Conservation (phyloP, 345 rosid genomes). For the Firmiana major region DNA sequence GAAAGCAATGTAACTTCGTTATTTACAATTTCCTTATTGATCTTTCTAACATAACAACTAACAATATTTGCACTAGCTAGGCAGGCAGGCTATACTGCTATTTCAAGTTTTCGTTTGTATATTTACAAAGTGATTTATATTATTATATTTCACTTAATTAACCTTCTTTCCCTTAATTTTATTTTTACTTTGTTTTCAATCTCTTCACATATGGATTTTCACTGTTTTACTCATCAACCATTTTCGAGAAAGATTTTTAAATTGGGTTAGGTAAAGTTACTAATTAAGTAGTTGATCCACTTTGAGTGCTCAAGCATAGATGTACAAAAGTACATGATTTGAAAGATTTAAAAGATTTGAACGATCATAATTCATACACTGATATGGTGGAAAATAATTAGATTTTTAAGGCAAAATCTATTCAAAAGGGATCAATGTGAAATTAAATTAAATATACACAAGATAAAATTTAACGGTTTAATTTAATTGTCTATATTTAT, state of each 20-base stretch:
- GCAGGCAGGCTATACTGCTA: not conserved
- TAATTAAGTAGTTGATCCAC: not conserved
- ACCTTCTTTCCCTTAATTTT: not conserved
- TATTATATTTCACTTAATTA: not conserved
- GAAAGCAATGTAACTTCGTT: constrained; percentile 13
- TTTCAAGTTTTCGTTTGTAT: not conserved
- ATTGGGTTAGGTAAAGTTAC: not conserved
- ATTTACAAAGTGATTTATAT: not conserved
- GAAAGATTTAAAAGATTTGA: not conserved
- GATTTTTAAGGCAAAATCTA: no score
- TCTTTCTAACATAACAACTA: not conserved
- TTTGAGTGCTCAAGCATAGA: not conserved
- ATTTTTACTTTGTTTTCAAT: not conserved
- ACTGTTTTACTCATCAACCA: not conserved
- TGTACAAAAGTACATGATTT: not conserved
- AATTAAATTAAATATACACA: no score
- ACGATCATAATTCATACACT: not conserved
- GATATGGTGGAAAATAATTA: no score
- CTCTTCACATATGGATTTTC: not conserved
- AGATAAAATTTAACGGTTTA: no score
- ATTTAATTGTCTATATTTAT: no score
- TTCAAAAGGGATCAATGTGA: no score
- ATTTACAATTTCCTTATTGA: constrained; percentile 17
- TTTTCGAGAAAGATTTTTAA: not conserved
- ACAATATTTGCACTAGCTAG: not conserved